Conservation (phyloP, 495 filamentous ascomycete species). For the Jackrogersella multiformis region DNA sequence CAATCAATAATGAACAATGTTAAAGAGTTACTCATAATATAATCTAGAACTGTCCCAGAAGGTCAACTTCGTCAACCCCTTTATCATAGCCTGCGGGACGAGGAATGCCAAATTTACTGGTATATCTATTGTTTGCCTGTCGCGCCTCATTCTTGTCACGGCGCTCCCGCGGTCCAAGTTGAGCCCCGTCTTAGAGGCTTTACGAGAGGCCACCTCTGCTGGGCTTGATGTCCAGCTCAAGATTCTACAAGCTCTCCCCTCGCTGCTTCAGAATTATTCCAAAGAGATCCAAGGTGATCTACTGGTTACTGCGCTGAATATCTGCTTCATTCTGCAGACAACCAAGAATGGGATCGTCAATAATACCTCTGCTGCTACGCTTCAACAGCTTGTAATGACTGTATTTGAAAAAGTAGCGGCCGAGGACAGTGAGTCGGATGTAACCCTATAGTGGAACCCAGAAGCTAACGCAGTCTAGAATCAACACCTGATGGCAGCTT, state of each 20-base stretch:
- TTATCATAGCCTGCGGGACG: slow-evolving; percentile 89
- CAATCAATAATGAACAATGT: slow-evolving; percentile 3
- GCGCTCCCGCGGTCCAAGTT: slow-evolving; percentile 77
- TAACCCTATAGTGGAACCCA: not conserved
- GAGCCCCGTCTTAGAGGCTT: slow-evolving; percentile 83
- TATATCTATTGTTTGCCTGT: slow-evolving; percentile 86
- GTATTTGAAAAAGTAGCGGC: slow-evolving; percentile 89
- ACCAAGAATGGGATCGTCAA: slow-evolving; percentile 92
- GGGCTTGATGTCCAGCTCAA: slow-evolving; percentile 95
- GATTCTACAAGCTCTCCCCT: slow-evolving; percentile 92
- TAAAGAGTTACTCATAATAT: slow-evolving; percentile 38
- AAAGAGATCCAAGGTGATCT: slow-evolving; percentile 81
- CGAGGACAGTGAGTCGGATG: slow-evolving; percentile 72
- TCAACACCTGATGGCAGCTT: slow-evolving; percentile 61
- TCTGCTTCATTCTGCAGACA: slow-evolving; percentile 88
- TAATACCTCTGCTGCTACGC: slow-evolving; percentile 91
- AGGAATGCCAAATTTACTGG: slow-evolving; percentile 88
- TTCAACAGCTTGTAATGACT: slow-evolving; percentile 91
- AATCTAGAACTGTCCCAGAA: slow-evolving; percentile 79
- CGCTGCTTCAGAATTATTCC: slow-evolving; percentile 89
- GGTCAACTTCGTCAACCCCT: slow-evolving; percentile 86
- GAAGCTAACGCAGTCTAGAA: slow-evolving; percentile 39
- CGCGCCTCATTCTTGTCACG: slow-evolving; percentile 82
- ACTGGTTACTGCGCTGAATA: slow-evolving; percentile 80
- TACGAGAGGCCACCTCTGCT: slow-evolving; percentile 77